These are phyloP conservation scores for Malus orientalis DNA, from an alignment of 306 rosid species.

Conservation along the genomic window DNA sequence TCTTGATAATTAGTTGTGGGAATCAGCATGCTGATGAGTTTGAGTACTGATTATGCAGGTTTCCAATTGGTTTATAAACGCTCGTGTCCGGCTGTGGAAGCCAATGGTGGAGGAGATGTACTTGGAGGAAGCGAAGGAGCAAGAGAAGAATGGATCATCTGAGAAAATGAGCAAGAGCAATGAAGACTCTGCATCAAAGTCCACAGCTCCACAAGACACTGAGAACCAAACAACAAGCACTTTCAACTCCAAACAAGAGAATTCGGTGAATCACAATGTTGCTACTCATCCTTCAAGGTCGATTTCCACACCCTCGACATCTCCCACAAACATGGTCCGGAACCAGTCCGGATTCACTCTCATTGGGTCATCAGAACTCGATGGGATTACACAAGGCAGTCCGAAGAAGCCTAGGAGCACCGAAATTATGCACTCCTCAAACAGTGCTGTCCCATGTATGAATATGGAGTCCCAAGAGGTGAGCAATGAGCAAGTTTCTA, in stretches of 20 bases:
- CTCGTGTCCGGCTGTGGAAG: slow-evolving; percentile 93
- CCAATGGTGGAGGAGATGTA: slow-evolving; percentile 99
- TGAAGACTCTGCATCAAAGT: slow-evolving; percentile 45
- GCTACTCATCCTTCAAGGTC: slow-evolving; percentile 30
- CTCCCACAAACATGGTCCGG: slow-evolving; percentile 41
- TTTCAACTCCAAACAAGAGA: slow-evolving; percentile 51
- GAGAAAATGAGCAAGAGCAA: slow-evolving; percentile 52
- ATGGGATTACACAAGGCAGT: slow-evolving; percentile 81
- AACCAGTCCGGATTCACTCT: slow-evolving; percentile 62
- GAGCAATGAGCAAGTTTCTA: slow-evolving; percentile 37
- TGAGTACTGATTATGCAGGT: slow-evolving; percentile 37
- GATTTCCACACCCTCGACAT: slow-evolving; percentile 39
- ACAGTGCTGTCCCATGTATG: slow-evolving; percentile 30
- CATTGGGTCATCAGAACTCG: slow-evolving; percentile 76
- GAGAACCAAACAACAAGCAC: slow-evolving; percentile 29
- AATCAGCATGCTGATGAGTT: neutral
- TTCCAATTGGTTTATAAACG: slow-evolving; percentile 97
- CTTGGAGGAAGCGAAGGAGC: slow-evolving; percentile 72
- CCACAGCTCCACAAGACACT: slow-evolving; percentile 30
- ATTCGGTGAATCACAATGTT: slow-evolving; percentile 23
- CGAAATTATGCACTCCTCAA: slow-evolving; percentile 43
- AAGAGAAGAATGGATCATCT: slow-evolving; percentile 51
- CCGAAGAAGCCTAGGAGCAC: slow-evolving; percentile 65
- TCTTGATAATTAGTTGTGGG: neutral
- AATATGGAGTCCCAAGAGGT: slow-evolving; percentile 42